Conservation (phyloP, 2,329 filamentous ascomycete genomes). For the Sclerotinia borealis region DNA sequence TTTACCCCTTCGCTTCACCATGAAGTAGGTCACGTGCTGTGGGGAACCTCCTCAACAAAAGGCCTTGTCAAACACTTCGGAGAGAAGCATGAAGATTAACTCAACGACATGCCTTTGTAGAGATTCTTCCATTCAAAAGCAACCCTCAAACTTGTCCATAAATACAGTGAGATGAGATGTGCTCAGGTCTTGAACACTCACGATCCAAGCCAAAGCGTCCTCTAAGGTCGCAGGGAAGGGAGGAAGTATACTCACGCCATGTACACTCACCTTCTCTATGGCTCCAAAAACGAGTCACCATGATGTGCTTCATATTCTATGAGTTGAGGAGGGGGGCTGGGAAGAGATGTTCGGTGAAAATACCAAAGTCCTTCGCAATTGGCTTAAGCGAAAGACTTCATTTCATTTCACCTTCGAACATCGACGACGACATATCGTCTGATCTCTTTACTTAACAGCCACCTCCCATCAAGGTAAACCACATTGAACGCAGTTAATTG, state of each 20-base stretch:
- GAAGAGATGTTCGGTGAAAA: background rate
- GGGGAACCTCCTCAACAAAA: background rate
- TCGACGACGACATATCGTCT: background rate
- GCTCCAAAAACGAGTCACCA: accelerated
- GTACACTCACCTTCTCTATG: background rate
- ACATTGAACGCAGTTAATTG: background rate
- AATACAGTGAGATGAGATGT: background rate
- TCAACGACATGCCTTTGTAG: background rate
- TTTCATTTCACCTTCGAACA: background rate
- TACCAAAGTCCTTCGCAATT: background rate
- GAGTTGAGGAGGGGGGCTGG: background rate
- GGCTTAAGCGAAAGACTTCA: background rate
- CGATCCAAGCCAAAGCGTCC: accelerated
- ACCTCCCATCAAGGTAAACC: background rate
- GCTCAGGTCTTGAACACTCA: background rate
- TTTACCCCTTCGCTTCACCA: background rate
- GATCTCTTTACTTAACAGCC: background rate
- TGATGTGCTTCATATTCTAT: background rate
- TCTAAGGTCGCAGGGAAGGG: background rate
- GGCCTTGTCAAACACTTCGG: too few relatives aligned
- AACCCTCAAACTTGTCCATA: too few relatives aligned
- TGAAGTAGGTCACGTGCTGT: background rate
- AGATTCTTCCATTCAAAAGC: too few relatives aligned
- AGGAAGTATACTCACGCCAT: background rate
- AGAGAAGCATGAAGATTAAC: background rate